Evolutionary conservation across 768 basidiomycete genomes (phyloP).

Genomic region (Pulveroboletus sp.): DNA sequence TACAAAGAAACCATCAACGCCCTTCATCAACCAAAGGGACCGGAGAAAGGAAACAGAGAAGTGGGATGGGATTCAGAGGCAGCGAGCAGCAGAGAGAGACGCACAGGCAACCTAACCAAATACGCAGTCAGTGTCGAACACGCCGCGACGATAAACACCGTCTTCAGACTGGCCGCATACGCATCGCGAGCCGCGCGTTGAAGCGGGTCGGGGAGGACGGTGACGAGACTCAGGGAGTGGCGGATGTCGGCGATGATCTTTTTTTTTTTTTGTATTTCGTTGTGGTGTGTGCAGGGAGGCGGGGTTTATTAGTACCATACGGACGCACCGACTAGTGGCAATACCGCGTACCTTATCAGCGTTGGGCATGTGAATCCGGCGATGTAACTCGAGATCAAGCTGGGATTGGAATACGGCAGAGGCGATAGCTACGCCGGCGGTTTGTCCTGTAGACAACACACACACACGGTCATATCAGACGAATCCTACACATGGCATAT

Average conservation of each 20-base stretch:
- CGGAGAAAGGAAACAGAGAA: no score
- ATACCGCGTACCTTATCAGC: slow-evolving; percentile 19
- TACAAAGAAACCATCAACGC: not conserved
- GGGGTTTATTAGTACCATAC: not conserved
- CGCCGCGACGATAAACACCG: slow-evolving; percentile 17
- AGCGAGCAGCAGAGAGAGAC: not conserved
- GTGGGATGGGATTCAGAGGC: no score
- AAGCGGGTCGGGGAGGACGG: slow-evolving; percentile 3
- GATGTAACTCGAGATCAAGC: slow-evolving; percentile 9
- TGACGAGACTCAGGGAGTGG: slow-evolving; percentile 17
- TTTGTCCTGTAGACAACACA: slow-evolving; percentile 3
- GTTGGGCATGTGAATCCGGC: slow-evolving; percentile 5
- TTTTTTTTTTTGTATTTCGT: not conserved
- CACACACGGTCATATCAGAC: not conserved
- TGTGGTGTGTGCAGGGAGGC: not conserved
- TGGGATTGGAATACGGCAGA: slow-evolving; percentile 16
- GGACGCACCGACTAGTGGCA: no score
- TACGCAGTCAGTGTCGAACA: slow-evolving; percentile 18
- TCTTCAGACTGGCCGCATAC: slow-evolving; percentile 16
- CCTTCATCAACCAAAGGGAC: not conserved
- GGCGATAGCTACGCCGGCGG: slow-evolving; percentile 7
- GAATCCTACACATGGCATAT: not conserved
- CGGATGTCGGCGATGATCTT: slow-evolving; percentile 17
- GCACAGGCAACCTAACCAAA: slow-evolving; percentile 16
- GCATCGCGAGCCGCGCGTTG: slow-evolving; percentile 18